phyloP scores from a whole-genome alignment of 2,329 filamentous ascomycete species.

The Magnaporthiopsis poae region DNA sequence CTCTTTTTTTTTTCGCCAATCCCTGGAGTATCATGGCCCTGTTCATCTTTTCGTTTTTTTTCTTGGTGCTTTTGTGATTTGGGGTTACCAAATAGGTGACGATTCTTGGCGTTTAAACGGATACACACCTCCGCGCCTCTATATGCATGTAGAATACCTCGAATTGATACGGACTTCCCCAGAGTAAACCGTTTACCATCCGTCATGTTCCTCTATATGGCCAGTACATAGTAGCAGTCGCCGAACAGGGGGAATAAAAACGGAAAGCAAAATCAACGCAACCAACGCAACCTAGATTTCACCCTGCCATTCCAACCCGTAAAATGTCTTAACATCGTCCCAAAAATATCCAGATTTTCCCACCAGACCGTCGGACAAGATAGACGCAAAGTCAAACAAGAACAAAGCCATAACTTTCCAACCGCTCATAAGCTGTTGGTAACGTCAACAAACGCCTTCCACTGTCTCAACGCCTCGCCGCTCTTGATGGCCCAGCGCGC shows the following conservation, averaged over 20 bases:
- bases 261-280: background rate
- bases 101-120: background rate
- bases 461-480: conserved; percentile 74
- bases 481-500: conserved; percentile 82
- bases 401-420: background rate
- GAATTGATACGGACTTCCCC: background rate
- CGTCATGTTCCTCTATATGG: too few species aligned
- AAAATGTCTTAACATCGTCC: background rate
- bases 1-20: too few species aligned
- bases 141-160: background rate
- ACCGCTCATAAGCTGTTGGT: conserved; percentile 43
- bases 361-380: background rate
- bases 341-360: background rate
- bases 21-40: background rate
- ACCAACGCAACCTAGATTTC: background rate
- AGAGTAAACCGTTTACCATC: background rate
- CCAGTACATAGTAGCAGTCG: background rate
- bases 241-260: background rate
- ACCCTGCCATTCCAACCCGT: background rate
- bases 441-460: conserved; percentile 72
- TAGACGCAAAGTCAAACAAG: background rate
- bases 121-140: background rate
- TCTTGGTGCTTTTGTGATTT: background rate
- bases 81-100: background rate
- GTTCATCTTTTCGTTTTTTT: background rate